Percentiles rank a stretch among this genome's conserved stretches.
Evolutionary conservation across 2,329 filamentous ascomycete species (phyloP).

Genomic region (Ophiognomonia clavigignenti-juglandacearum): DNA sequence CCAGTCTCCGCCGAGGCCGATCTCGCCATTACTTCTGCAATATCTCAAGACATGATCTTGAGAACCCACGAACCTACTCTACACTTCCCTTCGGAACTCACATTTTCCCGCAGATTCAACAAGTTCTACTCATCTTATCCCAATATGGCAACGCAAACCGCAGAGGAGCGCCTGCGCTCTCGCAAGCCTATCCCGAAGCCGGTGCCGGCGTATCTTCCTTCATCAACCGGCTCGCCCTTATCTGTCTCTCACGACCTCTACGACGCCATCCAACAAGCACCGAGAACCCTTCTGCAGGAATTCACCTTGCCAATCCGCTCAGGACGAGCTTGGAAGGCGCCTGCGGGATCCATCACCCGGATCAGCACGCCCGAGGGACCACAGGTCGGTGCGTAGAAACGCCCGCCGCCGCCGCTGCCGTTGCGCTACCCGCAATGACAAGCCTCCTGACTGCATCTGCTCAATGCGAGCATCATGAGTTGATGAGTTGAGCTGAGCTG

Average conservation of each 20-base stretch:
- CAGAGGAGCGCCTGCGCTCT: constrained; percentile 33
- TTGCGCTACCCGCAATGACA: too few relatives aligned
- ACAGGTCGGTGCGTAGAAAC: constrained; percentile 54
- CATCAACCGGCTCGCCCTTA: constrained; percentile 36
- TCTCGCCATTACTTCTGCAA: background rate
- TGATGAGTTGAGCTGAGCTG: too few relatives aligned
- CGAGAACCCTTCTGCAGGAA: constrained; percentile 37
- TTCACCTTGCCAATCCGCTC: constrained; percentile 69
- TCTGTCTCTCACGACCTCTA: constrained; percentile 47
- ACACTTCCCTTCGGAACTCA: background rate
- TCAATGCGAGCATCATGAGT: background rate
- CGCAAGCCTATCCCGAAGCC: constrained; percentile 42
- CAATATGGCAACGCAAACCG: constrained; percentile 19
- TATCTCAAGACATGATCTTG: background rate
- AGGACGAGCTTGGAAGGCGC: constrained; percentile 67
- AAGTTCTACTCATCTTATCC: background rate
- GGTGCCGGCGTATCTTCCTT: constrained; percentile 43
- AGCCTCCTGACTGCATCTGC: too few relatives aligned
- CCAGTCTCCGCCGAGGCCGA: background rate
- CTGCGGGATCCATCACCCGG: constrained; percentile 62
- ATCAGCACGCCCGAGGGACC: constrained; percentile 73
- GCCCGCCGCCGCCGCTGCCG: background rate
- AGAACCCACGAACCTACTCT: background rate
- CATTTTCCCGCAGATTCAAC: background rate
- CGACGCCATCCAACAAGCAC: constrained; percentile 51